Percentiles rank a stretch among this genome's conserved stretches.
phyloP scores from a whole-genome alignment of 2,329 filamentous ascomycete species.

The Cladosporium sp. region DNA sequence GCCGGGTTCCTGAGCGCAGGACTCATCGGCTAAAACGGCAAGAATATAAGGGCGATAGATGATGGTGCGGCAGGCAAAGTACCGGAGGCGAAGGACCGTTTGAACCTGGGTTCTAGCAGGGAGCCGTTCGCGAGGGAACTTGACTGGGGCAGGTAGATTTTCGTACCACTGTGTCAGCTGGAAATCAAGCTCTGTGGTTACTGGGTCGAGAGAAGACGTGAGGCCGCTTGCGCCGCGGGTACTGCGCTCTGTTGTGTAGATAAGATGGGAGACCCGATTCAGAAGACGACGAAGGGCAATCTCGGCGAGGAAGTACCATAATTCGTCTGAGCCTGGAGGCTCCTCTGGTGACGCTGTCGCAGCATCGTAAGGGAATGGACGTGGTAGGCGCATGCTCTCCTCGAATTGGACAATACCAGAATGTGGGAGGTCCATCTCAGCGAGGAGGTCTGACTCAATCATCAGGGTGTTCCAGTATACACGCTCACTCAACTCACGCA shows the following conservation, averaged over 20 bases:
- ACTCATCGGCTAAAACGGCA: constrained; percentile 76
- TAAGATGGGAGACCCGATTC: constrained; percentile 35
- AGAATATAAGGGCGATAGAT: constrained; percentile 83
- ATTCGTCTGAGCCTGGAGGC: constrained; percentile 64
- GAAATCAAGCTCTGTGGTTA: constrained; percentile 78
- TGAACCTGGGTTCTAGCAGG: constrained; percentile 72
- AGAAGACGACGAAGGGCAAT: constrained; percentile 75
- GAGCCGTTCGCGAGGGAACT: constrained; percentile 71
- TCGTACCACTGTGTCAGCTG: constrained; percentile 86
- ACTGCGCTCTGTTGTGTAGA: constrained; percentile 53
- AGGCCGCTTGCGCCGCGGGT: constrained; percentile 64
- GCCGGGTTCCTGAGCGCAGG: constrained; percentile 66
- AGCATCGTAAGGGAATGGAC: constrained; percentile 70
- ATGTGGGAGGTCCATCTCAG: constrained; percentile 77
- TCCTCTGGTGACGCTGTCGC: constrained; percentile 50
- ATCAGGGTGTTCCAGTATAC: constrained; percentile 84
- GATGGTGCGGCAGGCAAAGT: constrained; percentile 82
- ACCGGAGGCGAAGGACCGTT: constrained; percentile 74
- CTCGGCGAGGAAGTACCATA: constrained; percentile 85
- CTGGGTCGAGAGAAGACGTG: constrained; percentile 70
- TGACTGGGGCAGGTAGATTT: constrained; percentile 69
- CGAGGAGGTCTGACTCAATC: constrained; percentile 75
- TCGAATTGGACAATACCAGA: constrained; percentile 82
- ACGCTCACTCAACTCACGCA: constrained; percentile 71
- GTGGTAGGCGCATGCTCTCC: constrained; percentile 74